These are phyloP conservation scores for Aegilops longissima DNA, from an alignment of 176 grass and related monocot species.

Conservation along the genomic window DNA sequence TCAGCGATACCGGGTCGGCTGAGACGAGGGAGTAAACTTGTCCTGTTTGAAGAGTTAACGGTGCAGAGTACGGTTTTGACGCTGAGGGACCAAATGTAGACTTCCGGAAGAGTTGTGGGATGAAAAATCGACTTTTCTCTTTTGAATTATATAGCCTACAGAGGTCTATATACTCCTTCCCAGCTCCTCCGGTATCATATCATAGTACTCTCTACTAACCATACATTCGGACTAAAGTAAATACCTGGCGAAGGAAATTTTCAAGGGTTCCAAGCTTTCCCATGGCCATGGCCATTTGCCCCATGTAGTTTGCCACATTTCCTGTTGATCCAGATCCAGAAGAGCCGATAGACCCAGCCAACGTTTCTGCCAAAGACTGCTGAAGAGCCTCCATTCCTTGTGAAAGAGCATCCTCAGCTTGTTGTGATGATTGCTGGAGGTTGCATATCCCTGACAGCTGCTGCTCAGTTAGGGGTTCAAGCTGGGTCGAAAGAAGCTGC, in stretches of 20 bases:
- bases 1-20: no score
- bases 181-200: neutral
- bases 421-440: conserved; percentile 92
- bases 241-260: conserved; percentile 94
- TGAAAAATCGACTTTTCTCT: no score
- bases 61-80: no score
- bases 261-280: conserved; percentile 97
- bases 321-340: conserved; percentile 86
- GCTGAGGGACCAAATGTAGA: no score
- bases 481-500: conserved; percentile 87
- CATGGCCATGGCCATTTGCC: conserved; percentile 99
- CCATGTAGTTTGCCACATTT: conserved; percentile 98
- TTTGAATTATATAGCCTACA: neutral
- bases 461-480: conserved; percentile 91
- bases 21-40: no score
- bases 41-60: no score
- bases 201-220: neutral
- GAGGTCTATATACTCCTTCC: neutral
- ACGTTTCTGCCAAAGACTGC: conserved; percentile 89
- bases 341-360: conserved; percentile 80
- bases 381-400: conserved; percentile 99
- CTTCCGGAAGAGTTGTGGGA: no score
- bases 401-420: conserved; percentile 94
- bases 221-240: conserved; percentile 8
- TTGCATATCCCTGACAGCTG: conserved; percentile 78